Conservation (phyloP, 2,329 filamentous ascomycete genomes). For the Diaporthe vaccinii region DNA sequence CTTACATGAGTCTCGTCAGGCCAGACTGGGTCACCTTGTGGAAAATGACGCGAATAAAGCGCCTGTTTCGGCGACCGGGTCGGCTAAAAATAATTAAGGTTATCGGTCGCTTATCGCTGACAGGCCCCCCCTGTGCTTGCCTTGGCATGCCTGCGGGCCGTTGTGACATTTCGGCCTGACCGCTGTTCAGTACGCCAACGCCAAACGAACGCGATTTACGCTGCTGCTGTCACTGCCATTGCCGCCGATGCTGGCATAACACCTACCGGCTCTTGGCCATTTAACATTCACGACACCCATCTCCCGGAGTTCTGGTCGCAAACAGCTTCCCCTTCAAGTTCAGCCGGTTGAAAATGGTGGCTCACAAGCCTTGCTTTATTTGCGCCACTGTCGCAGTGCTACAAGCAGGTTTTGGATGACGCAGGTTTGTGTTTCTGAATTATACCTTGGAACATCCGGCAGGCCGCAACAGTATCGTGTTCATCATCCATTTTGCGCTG, state of each 20-base stretch:
- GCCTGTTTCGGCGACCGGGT: constrained; percentile 41
- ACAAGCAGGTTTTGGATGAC: constrained; percentile 1
- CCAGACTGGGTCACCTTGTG: constrained; percentile 27
- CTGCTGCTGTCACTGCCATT: background rate
- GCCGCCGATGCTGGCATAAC: background rate
- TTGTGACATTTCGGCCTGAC: background rate
- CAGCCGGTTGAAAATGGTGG: background rate
- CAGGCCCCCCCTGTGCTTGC: constrained; percentile 3
- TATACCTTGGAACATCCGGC: background rate
- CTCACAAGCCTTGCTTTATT: background rate
- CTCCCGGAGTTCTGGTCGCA: background rate
- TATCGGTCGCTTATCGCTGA: constrained; percentile 37
- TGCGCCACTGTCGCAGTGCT: background rate
- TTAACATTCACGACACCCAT: background rate
- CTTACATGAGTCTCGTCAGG: constrained; percentile 27
- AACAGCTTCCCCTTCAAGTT: background rate
- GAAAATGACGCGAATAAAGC: constrained; percentile 39
- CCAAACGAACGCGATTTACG: background rate
- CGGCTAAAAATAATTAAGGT: constrained; percentile 42
- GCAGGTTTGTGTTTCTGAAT: background rate
- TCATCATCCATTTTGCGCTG: too few species aligned
- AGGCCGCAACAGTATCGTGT: background rate
- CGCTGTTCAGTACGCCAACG: background rate
- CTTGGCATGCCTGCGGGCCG: background rate
- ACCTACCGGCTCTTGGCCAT: background rate